Percentiles rank a stretch among this genome's conserved stretches.
These are phyloP conservation scores for Plasmodium chabaudi DNA, from an alignment of 169 alveolate genomes.

Conservation along the genomic window DNA sequence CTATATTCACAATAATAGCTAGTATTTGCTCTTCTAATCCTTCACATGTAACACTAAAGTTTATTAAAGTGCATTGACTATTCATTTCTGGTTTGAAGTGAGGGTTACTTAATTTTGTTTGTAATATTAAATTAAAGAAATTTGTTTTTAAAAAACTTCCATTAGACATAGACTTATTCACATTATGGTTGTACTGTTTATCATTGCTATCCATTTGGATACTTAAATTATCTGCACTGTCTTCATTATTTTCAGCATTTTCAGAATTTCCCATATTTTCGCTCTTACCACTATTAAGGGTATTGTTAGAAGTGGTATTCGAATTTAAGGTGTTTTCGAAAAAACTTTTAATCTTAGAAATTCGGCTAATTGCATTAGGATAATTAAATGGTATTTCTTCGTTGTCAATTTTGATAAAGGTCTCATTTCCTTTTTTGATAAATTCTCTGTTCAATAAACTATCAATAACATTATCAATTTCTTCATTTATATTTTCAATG, in stretches of 20 bases:
- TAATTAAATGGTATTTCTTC: slow-evolving; percentile 67
- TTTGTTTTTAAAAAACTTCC: slow-evolving; percentile 93
- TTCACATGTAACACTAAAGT: slow-evolving; percentile 96
- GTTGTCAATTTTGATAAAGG: slow-evolving; percentile 48
- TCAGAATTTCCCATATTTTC: background rate
- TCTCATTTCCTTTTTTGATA: slow-evolving; percentile 90
- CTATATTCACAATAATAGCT: slow-evolving; percentile 95
- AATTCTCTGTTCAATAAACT: slow-evolving; percentile 94
- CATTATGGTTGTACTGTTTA: slow-evolving; percentile 22
- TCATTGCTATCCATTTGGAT: slow-evolving; percentile 20
- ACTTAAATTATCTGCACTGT: background rate
- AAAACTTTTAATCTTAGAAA: slow-evolving; percentile 42
- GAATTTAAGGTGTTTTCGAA: slow-evolving; percentile 19
- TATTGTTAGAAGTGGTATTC: background rate
- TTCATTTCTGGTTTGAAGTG: slow-evolving; percentile 98
- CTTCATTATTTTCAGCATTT: background rate
- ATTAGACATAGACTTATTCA: slow-evolving; percentile 79
- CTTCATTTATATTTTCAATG: slow-evolving; percentile 94
- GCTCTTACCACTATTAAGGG: background rate
- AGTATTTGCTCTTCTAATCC: slow-evolving; percentile 97
- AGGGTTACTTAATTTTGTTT: slow-evolving; percentile 96
- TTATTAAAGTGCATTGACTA: slow-evolving; percentile 96
- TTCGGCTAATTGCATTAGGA: slow-evolving; percentile 59
- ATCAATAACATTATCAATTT: slow-evolving; percentile 95
- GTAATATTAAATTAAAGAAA: slow-evolving; percentile 93